Base-by-base conservation (phyloP, 306 rosid genomes). In the Fragaria nilgerrensis region DNA sequence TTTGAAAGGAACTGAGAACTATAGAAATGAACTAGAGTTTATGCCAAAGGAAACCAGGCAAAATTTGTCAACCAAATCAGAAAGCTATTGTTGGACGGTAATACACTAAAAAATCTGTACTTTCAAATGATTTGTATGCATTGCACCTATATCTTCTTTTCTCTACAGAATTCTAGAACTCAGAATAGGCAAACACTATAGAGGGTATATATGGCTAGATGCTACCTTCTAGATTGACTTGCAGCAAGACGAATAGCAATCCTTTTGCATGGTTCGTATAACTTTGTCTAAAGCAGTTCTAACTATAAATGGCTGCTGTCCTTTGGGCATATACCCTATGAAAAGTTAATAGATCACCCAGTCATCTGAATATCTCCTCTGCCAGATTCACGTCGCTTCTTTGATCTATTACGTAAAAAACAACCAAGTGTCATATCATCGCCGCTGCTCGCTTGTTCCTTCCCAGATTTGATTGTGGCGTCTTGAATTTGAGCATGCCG, bases 351-450 rank as follows among this genome's bases (percentile, higher is more conserved):
- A 56, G 22, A 56, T 56, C 62, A 56, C 5, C 32, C 23, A 5
- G 32, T 6, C 65, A 59, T 59, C 65, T 29, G 34, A 25, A 4
- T 47, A 52, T 49, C 59, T 72, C 59, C 48, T 36, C 52, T 39
- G 25, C 36, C 44, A 25, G 43, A 79, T 74, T 59, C 61, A 47
- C 23, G 67, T 34, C 27, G 58, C 70, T 55, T 56, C 70, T 70
- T 77, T 39, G 71, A 70, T 81, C 22, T 77, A 49, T 59, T 25
- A 55, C 0, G 53, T n/a, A 81, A 68, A 62, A 81, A 48, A 39
- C 59, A 78, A 73, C 83, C 78, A 8, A 84, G 72, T 41, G 85
- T 75, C 11, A 27, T 25, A 74, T 81, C 82, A 45, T 56, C 62
- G 25, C 67, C 78, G 45, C 69, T 48, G 65, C 23, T 52, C 44